Base-by-base conservation (phyloP, 768 basidiomycete species). In the Trametes sanguinea region DNA sequence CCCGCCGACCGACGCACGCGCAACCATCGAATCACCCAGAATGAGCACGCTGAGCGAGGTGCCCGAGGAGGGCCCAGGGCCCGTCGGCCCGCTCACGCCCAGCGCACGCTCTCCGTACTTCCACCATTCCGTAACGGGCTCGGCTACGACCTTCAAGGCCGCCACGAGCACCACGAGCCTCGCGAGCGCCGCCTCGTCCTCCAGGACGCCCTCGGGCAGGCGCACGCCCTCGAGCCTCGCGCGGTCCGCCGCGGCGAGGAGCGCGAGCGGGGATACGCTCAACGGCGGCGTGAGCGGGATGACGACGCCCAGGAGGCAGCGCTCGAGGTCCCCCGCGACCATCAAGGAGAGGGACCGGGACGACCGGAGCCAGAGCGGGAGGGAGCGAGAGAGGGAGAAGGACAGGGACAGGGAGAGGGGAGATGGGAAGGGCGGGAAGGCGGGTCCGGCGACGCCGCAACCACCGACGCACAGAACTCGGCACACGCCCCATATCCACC, bases 401-500 rank as follows among this genome's bases (percentile, higher is more conserved):
- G 40, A 58, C 39, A 50, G 50, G 43, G 66, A 66, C 14, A 47
- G 58, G 27, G 65, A 63, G 17, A 51, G 47, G 51, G 60, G 63
- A 7, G 60, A 65, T 10, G 54, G 60, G 16, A 61, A 54, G 60
- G 39, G 47, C 54, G 52, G 30, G 11, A 62, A 64, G 61, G 51
- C 55, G 9, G 27, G 14, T 43, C 33, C 45, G 42, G 45, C 43
- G 6, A 27, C 46, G 40, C 14, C 48, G 27, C 39, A 47, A 22
- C 65, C 52, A n/a, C 61, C 74, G 14, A 67, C 76, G 60, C 77
- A 70, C 32, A 79, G 76, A 42, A 66, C 75, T n/a, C 78, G 83
- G 11, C 73, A 74, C 17, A 82, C 74, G 5, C 89, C 90, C 2
- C 82, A 81, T 22, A 71, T 91, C 10, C 86, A 87, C 1, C 82